Percentiles rank a stretch among this genome's conserved stretches.
Evolutionary conservation across 2,329 filamentous ascomycete species (phyloP).

Genomic region (Fusarium sp.): DNA sequence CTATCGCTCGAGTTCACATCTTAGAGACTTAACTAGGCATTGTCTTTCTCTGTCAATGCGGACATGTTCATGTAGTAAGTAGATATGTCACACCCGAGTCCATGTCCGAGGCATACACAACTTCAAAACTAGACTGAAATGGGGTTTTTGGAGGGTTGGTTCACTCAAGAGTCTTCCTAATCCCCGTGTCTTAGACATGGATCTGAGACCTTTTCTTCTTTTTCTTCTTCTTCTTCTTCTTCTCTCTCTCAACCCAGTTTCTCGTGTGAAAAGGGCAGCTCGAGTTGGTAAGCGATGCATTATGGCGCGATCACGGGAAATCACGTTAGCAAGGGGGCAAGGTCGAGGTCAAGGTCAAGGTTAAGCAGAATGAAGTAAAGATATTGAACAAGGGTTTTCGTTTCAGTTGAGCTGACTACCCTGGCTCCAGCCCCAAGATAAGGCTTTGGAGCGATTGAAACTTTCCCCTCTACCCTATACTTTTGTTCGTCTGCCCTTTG

Average conservation of each 20-base stretch:
- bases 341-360: slow-evolving; percentile 1
- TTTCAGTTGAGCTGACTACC: slow-evolving; percentile 29
- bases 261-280: slow-evolving; percentile 21
- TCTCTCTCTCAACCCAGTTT: slow-evolving; percentile 15
- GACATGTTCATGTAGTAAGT: background rate
- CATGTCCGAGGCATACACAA: background rate
- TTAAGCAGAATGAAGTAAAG: background rate
- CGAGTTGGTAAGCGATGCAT: slow-evolving; percentile 8
- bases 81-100: background rate
- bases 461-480: slow-evolving; percentile 6
- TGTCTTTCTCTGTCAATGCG: background rate
- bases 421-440: background rate
- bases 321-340: no score
- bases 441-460: background rate
- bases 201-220: slow-evolving; percentile 32
- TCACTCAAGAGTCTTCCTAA: background rate
- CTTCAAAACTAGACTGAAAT: background rate
- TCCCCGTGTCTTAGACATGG: slow-evolving; percentile 30
- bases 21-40: background rate
- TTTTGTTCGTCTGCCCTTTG: background rate
- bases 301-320: slow-evolving; percentile 34
- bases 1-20: background rate
- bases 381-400: slow-evolving; percentile 25
- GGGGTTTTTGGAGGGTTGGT: slow-evolving; percentile 3
- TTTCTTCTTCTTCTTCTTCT: no score